These are phyloP conservation scores for Penicillium tannophilum DNA, from an alignment of 495 filamentous ascomycete genomes.

Conservation along the genomic window DNA sequence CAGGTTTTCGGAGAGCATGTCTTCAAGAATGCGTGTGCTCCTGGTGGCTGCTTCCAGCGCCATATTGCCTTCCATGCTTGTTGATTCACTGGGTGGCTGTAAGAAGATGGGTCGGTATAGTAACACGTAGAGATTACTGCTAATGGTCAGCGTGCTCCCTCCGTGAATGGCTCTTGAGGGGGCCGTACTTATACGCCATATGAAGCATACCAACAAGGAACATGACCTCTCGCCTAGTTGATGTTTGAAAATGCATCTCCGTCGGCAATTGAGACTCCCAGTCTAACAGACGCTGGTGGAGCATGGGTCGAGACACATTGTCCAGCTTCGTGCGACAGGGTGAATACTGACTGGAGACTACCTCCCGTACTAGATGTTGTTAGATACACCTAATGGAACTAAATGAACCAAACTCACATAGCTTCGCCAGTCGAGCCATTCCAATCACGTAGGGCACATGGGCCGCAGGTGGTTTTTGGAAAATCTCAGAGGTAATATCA, in stretches of 20 bases:
- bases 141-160: background rate
- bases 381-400: background rate
- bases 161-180: background rate
- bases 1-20: constrained; percentile 48
- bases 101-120: constrained; percentile 42
- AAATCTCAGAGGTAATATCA: constrained; percentile 29
- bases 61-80: constrained; percentile 31
- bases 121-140: constrained; percentile 43
- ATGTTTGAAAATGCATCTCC: constrained; percentile 34
- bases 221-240: constrained; percentile 28
- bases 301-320: constrained; percentile 25
- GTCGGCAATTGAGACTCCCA: constrained; percentile 41
- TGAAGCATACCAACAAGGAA: constrained; percentile 48
- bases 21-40: constrained; percentile 48
- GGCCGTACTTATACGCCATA: constrained; percentile 45
- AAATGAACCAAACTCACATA: constrained; percentile 31
- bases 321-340: constrained; percentile 35
- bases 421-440: constrained; percentile 42
- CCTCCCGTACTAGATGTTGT: constrained; percentile 38
- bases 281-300: constrained; percentile 34
- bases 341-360: constrained; percentile 44
- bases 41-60: constrained; percentile 47
- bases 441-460: constrained; percentile 44
- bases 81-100: constrained; percentile 27
- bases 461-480: constrained; percentile 31